Evolutionary conservation across 305 asterid species (phyloP), one percentile per base, ranked within the genome.

Genomic region (Plantago lanceolata): DNA sequence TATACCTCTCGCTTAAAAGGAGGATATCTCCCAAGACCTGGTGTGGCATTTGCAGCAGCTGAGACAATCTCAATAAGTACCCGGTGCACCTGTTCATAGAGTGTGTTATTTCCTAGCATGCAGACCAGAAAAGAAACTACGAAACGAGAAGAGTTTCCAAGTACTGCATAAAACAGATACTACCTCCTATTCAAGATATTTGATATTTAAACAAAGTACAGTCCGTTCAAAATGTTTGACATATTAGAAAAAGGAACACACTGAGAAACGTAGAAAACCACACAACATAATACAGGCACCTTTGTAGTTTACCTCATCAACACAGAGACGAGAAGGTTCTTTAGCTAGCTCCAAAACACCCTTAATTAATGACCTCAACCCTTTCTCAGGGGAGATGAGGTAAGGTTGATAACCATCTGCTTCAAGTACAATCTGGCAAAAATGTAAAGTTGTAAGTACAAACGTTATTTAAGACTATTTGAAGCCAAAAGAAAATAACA

Each of bases 351-450:
- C 99, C 43, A 94, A 70, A 57, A 94, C 99, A 73, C 81, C 82
- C 79, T 90, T 93, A 72, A 90, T 93, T 68, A 93, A 78, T 24
- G 97, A 93, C 72, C 97, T 80, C 81, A 93, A 77, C 65, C 99
- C 99, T 75, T 93, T 93, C 82, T 94, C 99, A 59, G 99, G 99
- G 78, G 99, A 94, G 69, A 94, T 90, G 63, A 94, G 96, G 74
- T 94, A 94, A 20, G 99, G 99, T 68, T 94, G 99, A 80, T 94
- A 94, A 72, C 99, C 99, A 80, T 94, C 97, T 15, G 99, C 99
- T 82, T 94, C 99, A 19, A 94, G 88, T 65, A 94, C 99, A 77
- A 94, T 86, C 99, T 94, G 90, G 63, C 40, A 71, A 63, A 69
- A 57, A 70, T 20, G 54, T 66, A 26, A 59, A 77, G 61, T 54